These are phyloP conservation scores for Phytophthora tubulina DNA, from an alignment of 352 stramenopile species.

Conservation along the genomic window DNA sequence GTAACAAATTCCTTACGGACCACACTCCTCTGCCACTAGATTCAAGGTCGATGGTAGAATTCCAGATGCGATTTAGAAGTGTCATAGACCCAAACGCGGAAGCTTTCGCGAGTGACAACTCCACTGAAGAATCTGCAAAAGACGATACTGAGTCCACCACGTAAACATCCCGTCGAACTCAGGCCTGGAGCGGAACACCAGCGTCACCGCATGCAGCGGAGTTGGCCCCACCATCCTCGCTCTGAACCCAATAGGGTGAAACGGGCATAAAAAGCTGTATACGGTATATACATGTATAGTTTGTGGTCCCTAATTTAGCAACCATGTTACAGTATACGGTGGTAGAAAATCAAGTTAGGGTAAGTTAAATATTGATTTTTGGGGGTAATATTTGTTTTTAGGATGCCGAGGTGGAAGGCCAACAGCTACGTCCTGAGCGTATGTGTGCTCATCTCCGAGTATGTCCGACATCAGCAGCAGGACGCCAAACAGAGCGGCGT, in stretches of 20 bases:
- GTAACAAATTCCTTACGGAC: constrained; percentile 14
- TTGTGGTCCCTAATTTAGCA: too few relatives aligned
- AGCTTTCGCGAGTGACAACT: constrained; percentile 6
- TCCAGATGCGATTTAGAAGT: constrained; percentile 20
- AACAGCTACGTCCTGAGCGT: constrained; percentile 65
- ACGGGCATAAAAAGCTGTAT: too few relatives aligned
- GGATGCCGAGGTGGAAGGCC: constrained; percentile 49
- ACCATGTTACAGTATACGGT: too few relatives aligned
- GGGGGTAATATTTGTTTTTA: background rate
- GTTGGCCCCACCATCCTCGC: background rate
- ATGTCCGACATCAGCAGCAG: constrained; percentile 56
- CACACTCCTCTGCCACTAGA: background rate
- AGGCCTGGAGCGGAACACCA: constrained; percentile 9
- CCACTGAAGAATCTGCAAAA: constrained; percentile 20
- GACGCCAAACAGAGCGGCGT: constrained; percentile 28
- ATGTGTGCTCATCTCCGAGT: constrained; percentile 57
- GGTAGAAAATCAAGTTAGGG: too few relatives aligned
- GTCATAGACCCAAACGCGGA: constrained; percentile 1
- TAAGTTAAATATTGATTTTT: too few relatives aligned
- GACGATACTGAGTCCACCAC: background rate
- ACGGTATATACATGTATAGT: too few relatives aligned
- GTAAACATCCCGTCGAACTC: constrained; percentile 2
- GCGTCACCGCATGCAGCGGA: constrained; percentile 9
- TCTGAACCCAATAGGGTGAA: too few relatives aligned
- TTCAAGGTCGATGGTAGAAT: constrained; percentile 12